These are phyloP conservation scores for Luvunga scandens DNA, from an alignment of 345 rosid genomes.

Conservation along the genomic window DNA sequence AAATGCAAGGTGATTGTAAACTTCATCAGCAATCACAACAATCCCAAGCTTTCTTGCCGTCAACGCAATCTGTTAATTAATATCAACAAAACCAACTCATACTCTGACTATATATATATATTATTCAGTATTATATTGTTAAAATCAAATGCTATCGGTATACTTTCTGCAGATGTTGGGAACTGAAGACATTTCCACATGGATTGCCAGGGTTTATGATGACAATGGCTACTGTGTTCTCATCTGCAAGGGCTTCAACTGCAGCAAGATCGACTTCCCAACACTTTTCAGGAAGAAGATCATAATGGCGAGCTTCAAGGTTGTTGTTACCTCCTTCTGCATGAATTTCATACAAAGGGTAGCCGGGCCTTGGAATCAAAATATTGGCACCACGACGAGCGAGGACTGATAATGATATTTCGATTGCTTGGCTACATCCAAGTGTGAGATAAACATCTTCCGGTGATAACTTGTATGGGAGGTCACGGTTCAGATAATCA, in stretches of 20 bases:
- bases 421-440: constrained; percentile 60
- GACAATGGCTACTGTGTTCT: constrained; percentile 55
- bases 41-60: too few relatives aligned
- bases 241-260: constrained; percentile 53
- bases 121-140: too few relatives aligned
- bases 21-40: too few relatives aligned
- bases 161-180: constrained; percentile 48
- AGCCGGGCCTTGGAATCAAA: constrained; percentile 44
- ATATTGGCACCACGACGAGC: constrained; percentile 56
- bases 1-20: too few relatives aligned
- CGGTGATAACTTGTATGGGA: constrained; percentile 47
- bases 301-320: constrained; percentile 48
- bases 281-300: constrained; percentile 54
- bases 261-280: constrained; percentile 65
- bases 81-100: too few relatives aligned
- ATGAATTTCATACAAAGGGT: constrained; percentile 42
- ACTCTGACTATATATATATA: too few relatives aligned
- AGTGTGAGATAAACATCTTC: constrained; percentile 48
- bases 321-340: constrained; percentile 20
- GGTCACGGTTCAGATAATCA: constrained; percentile 41
- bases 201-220: constrained; percentile 54
- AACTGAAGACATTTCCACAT: constrained; percentile 44
- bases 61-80: too few relatives aligned
- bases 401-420: constrained; percentile 37
- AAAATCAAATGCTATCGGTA: background rate